phyloP scores from a whole-genome alignment of 768 basidiomycete species.

The Boletus sp. region DNA sequence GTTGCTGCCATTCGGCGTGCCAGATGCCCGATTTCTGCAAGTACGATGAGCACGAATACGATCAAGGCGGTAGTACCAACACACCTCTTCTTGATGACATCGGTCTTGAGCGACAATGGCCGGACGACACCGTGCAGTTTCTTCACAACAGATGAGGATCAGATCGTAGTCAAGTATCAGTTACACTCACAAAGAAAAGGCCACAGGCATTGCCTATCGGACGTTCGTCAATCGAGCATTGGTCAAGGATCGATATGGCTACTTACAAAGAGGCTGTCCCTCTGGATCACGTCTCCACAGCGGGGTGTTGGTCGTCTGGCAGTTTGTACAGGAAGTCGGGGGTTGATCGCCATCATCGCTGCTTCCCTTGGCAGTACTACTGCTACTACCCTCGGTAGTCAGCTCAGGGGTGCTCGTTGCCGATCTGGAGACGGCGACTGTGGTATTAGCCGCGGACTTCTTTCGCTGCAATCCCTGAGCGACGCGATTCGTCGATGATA shows the following conservation, averaged over 20 bases:
- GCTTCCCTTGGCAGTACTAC: conserved; percentile 36
- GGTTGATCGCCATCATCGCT: conserved; percentile 67
- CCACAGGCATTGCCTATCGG: conserved; percentile 83
- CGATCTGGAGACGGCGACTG: conserved; percentile 41
- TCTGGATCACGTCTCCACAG: conserved; percentile 92
- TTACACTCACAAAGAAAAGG: conserved; percentile 79
- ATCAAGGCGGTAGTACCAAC: conserved; percentile 7
- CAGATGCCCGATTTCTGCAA: conserved; percentile 76
- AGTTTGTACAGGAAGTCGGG: conserved; percentile 90
- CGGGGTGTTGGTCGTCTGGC: conserved; percentile 93
- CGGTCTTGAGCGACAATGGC: conserved; percentile 92
- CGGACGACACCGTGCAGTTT: conserved; percentile 96
- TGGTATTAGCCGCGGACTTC: conserved; percentile 37
- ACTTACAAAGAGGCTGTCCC: conserved; percentile 86
- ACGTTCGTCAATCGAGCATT: conserved; percentile 14
- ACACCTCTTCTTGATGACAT: conserved; percentile 95
- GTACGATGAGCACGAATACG: neutral
- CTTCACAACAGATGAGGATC: conserved; percentile 39
- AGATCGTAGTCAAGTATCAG: neutral
- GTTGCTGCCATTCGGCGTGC: conserved; percentile 56
- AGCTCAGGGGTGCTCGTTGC: conserved; percentile 71
- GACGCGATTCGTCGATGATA: conserved; percentile 62
- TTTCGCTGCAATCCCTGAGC: conserved; percentile 56
- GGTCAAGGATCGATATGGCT: conserved; percentile 2
- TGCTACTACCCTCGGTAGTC: conserved; percentile 32